These are phyloP conservation scores for Starmerella geochares DNA, from an alignment of 805 yeast genomes.

Conservation along the genomic window DNA sequence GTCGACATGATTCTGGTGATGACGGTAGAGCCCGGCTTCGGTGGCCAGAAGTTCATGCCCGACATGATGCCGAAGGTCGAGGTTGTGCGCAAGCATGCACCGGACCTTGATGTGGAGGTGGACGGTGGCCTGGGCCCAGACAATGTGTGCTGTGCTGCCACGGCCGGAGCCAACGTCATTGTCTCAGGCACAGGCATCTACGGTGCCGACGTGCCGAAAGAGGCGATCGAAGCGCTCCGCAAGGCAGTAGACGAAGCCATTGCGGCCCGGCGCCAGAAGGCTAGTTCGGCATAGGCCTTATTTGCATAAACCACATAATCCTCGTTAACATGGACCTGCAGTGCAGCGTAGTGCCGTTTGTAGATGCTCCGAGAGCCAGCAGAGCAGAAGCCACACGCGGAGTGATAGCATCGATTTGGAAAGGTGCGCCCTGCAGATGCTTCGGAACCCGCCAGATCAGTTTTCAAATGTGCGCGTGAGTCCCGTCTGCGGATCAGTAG, in stretches of 20 bases:
- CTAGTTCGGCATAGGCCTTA: not conserved
- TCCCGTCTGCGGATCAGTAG: too few relatives aligned
- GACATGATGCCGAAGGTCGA: slow-evolving; percentile 95
- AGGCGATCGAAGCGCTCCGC: slow-evolving; percentile 61
- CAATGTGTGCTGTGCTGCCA: slow-evolving; percentile 79
- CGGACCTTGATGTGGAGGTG: slow-evolving; percentile 79
- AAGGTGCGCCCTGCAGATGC: too few relatives aligned
- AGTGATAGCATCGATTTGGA: too few relatives aligned
- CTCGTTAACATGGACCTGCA: not conserved
- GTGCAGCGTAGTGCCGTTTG: too few relatives aligned
- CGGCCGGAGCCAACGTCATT: slow-evolving; percentile 94
- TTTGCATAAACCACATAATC: not conserved
- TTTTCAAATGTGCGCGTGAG: too few relatives aligned
- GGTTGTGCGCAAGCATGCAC: slow-evolving; percentile 58
- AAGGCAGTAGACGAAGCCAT: slow-evolving; percentile 40
- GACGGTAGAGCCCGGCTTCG: slow-evolving; percentile 99
- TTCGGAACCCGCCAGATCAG: too few relatives aligned
- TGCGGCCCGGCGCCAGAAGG: slow-evolving; percentile 3
- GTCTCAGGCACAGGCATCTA: slow-evolving; percentile 96
- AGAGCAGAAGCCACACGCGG: too few relatives aligned
- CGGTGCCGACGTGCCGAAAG: slow-evolving; percentile 68
- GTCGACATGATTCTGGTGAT: slow-evolving; percentile 92
- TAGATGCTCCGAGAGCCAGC: too few relatives aligned
- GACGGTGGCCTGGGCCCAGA: slow-evolving; percentile 92
- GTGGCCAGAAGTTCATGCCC: slow-evolving; percentile 93